A percentile compares a stretch with the other conserved stretches of the same genome.
Evolutionary conservation across 768 basidiomycete genomes (phyloP).

Genomic region (Epithele typhae): DNA sequence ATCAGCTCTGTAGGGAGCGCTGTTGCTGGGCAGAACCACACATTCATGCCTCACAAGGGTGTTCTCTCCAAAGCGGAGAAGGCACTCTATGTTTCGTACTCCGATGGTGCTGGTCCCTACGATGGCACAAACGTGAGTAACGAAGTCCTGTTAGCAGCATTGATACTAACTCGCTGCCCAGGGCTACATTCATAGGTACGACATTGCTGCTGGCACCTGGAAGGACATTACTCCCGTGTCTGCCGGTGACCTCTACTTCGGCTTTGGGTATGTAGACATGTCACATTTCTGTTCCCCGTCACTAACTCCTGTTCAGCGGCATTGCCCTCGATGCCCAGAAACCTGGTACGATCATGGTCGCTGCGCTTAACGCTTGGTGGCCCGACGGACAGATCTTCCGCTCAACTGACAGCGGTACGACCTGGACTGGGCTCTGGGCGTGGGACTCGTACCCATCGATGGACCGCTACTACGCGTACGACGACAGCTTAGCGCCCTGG

Average conservation of each 20-base stretch:
- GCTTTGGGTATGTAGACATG: constrained; percentile 39
- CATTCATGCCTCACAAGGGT: constrained; percentile 62
- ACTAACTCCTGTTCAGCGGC: constrained; percentile 26
- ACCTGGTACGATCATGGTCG: constrained; percentile 65
- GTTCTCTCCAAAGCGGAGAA: constrained; percentile 55
- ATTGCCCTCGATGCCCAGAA: constrained; percentile 55
- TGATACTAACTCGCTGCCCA: background rate
- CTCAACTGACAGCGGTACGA: constrained; percentile 51
- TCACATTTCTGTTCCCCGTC: background rate
- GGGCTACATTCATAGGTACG: constrained; percentile 34
- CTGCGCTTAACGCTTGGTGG: constrained; percentile 45
- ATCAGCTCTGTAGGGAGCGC: constrained; percentile 44
- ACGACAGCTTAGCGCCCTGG: constrained; percentile 55
- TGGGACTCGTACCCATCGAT: constrained; percentile 46
- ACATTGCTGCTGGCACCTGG: constrained; percentile 51
- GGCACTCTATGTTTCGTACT: constrained; percentile 55
- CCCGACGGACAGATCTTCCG: constrained; percentile 66
- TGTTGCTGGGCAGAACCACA: constrained; percentile 52
- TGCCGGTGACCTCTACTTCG: constrained; percentile 55
- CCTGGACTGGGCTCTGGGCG: constrained; percentile 57
- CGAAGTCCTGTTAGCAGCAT: no score
- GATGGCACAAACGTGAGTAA: constrained; percentile 40
- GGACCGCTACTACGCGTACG: constrained; percentile 49
- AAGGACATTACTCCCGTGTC: constrained; percentile 60
- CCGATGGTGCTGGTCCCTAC: constrained; percentile 59